Base-by-base conservation (phyloP, 495 filamentous ascomycete genomes). In the Neurospora discreta region DNA sequence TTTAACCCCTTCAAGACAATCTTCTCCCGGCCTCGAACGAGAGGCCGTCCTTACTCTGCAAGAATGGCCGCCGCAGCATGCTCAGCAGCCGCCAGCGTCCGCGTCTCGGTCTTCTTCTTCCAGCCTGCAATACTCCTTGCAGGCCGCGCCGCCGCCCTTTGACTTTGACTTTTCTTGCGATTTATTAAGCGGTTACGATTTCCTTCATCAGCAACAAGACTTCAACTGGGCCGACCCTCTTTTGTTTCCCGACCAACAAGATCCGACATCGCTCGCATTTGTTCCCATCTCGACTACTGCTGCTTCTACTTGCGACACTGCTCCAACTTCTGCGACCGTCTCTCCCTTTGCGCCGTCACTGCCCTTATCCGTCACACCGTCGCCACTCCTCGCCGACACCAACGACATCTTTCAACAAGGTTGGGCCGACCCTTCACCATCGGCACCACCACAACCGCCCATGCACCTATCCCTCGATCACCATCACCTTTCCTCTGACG, bases 21-120 rank as follows among this genome's bases (percentile, higher is more conserved):
- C 52, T 16, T 65, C 52, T 65, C 52, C 52, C 65, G 75, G 73
- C 75, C 75, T 76, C 75, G 65, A 20, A 26, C 58, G 23, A 72
- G 77, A 78, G 77, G 77, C 77, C 77, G 69, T 39, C 41, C 2
- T 4, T 68, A 77, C 69, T 71, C 72, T 78, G 77, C 77, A 74
- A 77, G 73, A 74, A 78, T 78, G 77, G 77, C 39, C 68, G 70
- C 70, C 69, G 75, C 71, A 69, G 70, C 73, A 68, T 46, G 67
- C n/a, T 71, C 75, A 43, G 75, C 73, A 75, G 75, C 75, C 2
- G 67, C 73, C 23, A 69, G 43, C 72, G 30, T 42, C 23, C 72
- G 70, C 11, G 6, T 58, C 71, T 20, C 40, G 16, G 40, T 71
- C 71, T 11, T 13, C 71, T 72, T 69, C 71, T 73, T 68, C 69